Base-by-base conservation (phyloP, 352 stramenopile genomes). In the Pythium periplocum region DNA sequence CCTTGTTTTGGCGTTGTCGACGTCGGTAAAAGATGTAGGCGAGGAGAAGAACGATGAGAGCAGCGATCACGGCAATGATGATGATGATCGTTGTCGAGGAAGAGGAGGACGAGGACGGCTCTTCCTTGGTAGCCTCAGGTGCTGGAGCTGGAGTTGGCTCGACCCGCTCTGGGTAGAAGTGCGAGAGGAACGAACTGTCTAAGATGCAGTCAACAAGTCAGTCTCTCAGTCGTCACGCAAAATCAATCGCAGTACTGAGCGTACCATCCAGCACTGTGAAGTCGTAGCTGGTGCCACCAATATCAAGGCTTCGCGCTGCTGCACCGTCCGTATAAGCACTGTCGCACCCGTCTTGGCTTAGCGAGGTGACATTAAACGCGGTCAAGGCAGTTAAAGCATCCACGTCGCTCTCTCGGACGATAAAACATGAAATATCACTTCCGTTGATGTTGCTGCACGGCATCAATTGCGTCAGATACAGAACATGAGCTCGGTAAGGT, bases 371-470 rank as follows among this genome's bases (percentile, higher is more conserved):
- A 31, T 41, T 44, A 30, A 59, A 59, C 6, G 45, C 11, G 11
- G 35, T 38, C 17, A 59, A 36, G 3, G 35, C 39, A 4, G 1
- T 2, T 2, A 59, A 43, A 9, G 41, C 26, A 17, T 10, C 35
- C 3, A 59, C 44, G 26, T 59, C 45, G 31, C 26, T 42, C 34
- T 59, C 53, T 26, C 44, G 44, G 40, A 59, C 12, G 9, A 53
- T 34, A 31, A 59, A 59, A 45, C 45, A 53, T 12, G 44, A 32
- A 30, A 59, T 37, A 37, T 53, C 35, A 17, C 45, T 59, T 4
- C 44, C 44, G n/a, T 37, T 45, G 26, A 59, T 11, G 8, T 47
- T 6, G 3, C 53, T 59, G 26, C 30, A 8, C 34, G 30, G 10
- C 6, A 38, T 6, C 17, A 51, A 9, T 17, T 51, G 4, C 17